Conservation (phyloP, 148 eudicot genomes). For the Chenopodium album region DNA sequence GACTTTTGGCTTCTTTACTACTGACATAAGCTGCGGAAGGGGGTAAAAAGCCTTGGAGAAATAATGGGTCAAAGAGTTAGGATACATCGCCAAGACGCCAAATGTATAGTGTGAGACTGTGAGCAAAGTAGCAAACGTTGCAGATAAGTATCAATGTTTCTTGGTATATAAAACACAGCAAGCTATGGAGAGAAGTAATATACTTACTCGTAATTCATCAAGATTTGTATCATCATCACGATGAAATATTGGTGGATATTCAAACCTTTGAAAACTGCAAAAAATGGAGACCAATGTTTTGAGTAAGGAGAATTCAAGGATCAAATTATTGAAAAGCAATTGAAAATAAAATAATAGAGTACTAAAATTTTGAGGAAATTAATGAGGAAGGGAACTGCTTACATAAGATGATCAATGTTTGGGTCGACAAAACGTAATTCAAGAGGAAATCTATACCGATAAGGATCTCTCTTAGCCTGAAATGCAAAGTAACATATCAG, state of each 20-base stretch:
- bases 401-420: conserved; percentile 93
- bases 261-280: conserved; percentile 94
- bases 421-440: conserved; percentile 98
- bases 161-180: background rate
- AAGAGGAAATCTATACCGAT: conserved; percentile 91
- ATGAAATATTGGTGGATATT: conserved; percentile 90
- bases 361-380: background rate
- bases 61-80: background rate
- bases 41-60: background rate
- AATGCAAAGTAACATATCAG: conserved; percentile 28
- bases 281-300: conserved; percentile 18
- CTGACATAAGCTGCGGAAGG: background rate
- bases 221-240: conserved; percentile 85
- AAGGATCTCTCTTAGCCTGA: conserved; percentile 99
- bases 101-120: background rate
- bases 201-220: conserved; percentile 85
- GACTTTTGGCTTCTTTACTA: background rate
- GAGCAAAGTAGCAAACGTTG: background rate
- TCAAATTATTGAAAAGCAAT: background rate
- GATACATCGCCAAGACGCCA: background rate
- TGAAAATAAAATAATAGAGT: conserved; percentile 10
- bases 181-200: background rate
- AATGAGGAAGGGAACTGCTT: conserved; percentile 29
- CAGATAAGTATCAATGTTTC: background rate
- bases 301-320: conserved; percentile 14